Evolutionary conservation across 75 land plant species (phyloP).

Genomic region (Isoetes taiwanensis): DNA sequence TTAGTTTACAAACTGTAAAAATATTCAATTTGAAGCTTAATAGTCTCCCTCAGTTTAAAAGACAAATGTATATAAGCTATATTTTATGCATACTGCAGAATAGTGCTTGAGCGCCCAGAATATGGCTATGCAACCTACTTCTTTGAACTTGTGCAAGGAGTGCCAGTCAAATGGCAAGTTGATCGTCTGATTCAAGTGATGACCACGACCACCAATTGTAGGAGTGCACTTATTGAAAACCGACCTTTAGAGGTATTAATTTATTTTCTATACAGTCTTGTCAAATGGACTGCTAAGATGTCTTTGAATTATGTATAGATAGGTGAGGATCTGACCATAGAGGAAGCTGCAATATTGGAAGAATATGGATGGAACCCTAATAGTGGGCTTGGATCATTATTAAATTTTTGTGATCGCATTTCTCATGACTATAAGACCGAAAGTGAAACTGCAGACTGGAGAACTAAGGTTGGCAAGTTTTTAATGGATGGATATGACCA

Average conservation of each 20-base stretch:
- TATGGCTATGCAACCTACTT: constrained; percentile 94
- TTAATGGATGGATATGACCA: constrained; percentile 58
- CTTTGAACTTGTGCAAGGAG: constrained; percentile 53
- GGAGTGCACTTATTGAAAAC: constrained; percentile 59
- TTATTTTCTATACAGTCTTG: not conserved
- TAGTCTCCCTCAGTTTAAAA: not conserved
- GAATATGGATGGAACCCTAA: constrained; percentile 75
- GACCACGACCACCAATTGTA: constrained; percentile 54
- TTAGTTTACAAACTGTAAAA: not conserved
- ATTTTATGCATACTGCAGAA: constrained; percentile 24
- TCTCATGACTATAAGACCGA: constrained; percentile 60
- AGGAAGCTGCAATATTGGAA: constrained; percentile 48
- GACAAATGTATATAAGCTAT: not conserved
- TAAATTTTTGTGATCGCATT: constrained; percentile 72
- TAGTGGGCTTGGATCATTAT: constrained; percentile 66
- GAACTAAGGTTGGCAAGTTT: constrained; percentile 58
- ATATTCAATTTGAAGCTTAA: not conserved
- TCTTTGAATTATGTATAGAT: constrained; percentile 25
- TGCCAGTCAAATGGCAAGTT: constrained; percentile 75
- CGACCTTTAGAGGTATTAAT: constrained; percentile 44
- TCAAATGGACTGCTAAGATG: not conserved
- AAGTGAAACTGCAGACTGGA: constrained; percentile 37
- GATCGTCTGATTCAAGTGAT: constrained; percentile 54
- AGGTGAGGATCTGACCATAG: constrained; percentile 53
- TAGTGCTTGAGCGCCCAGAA: constrained; percentile 86